Conservation (phyloP, 305 asterid genomes). For the Euphrasia arctica region DNA sequence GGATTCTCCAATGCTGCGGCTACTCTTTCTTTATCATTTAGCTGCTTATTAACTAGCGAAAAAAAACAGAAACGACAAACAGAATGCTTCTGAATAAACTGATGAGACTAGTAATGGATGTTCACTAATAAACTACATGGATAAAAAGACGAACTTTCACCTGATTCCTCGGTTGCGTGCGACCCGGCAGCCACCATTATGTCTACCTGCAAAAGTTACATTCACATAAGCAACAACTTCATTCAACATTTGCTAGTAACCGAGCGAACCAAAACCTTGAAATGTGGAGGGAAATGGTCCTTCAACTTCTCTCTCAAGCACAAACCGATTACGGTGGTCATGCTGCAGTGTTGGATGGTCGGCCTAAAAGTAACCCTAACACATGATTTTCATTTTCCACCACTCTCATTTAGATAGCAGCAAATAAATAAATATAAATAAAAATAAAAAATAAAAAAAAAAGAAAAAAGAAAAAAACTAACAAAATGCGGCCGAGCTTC, state of each 20-base stretch:
- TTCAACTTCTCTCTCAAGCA: slow-evolving; percentile 85
- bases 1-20: slow-evolving; percentile 96
- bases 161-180: slow-evolving; percentile 89
- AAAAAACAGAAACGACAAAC: background rate
- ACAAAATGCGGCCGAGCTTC: slow-evolving; percentile 76
- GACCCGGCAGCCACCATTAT: slow-evolving; percentile 94
- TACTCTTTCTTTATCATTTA: slow-evolving; percentile 88
- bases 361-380: slow-evolving; percentile 87
- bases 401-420: background rate
- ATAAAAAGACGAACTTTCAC: slow-evolving; percentile 31
- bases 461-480: slow-evolving; percentile 19
- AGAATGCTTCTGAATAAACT: slow-evolving; percentile 16
- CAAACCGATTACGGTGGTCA: slow-evolving; percentile 88
- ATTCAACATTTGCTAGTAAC: background rate
- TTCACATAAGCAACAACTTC: slow-evolving; percentile 22
- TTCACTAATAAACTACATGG: background rate
- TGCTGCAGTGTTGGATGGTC: slow-evolving; percentile 88
- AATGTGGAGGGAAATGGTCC: slow-evolving; percentile 71
- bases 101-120: slow-evolving; percentile 4
- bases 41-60: slow-evolving; percentile 78
- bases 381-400: background rate
- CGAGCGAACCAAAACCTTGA: slow-evolving; percentile 49
- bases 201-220: slow-evolving; percentile 57
- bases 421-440: too few species aligned
- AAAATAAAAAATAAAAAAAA: too few species aligned